Conservation (phyloP, 768 basidiomycete species). For the Suillus hirtellus region DNA sequence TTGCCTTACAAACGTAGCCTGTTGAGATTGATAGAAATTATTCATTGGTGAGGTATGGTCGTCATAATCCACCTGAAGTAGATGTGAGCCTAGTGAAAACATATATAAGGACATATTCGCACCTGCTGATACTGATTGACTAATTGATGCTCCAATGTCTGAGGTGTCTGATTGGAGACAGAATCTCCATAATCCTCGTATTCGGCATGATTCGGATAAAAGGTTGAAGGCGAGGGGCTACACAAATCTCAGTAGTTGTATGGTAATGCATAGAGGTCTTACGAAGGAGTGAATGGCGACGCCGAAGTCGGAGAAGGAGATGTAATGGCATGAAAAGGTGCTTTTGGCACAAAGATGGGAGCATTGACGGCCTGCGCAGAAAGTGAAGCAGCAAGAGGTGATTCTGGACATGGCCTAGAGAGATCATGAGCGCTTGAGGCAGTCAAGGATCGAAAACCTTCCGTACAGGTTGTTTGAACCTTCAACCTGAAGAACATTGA, state of each 20-base stretch:
- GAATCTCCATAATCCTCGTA: slow-evolving; percentile 37
- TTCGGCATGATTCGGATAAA: slow-evolving; percentile 35
- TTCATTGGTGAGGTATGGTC: slow-evolving; percentile 24
- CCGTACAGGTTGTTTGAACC: slow-evolving; percentile 27
- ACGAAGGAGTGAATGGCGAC: slow-evolving; percentile 33
- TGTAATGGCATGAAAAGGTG: slow-evolving; percentile 49
- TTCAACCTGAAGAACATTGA: slow-evolving; percentile 19
- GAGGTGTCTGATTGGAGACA: slow-evolving; percentile 16
- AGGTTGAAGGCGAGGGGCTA: slow-evolving; percentile 31
- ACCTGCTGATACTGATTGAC: slow-evolving; percentile 19
- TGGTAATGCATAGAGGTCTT: slow-evolving; percentile 11
- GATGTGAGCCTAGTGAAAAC: slow-evolving; percentile 14
- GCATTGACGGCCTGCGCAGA: slow-evolving; percentile 77
- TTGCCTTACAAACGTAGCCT: slow-evolving; percentile 59
- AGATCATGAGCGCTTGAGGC: slow-evolving; percentile 5
- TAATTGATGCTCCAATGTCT: slow-evolving; percentile 25
- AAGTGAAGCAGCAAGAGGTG: slow-evolving; percentile 42
- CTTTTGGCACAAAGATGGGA: slow-evolving; percentile 82
- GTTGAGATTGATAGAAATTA: slow-evolving; percentile 41
- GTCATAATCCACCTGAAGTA: slow-evolving; percentile 34
- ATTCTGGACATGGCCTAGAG: slow-evolving; percentile 42
- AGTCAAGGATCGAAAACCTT: slow-evolving; percentile 9
- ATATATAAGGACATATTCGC: slow-evolving; percentile 25
- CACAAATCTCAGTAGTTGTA: slow-evolving; percentile 14
- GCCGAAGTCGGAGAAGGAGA: slow-evolving; percentile 33